These are phyloP conservation scores for Arthrobotrys entomopaga DNA, from an alignment of 2,329 filamentous ascomycete species.

Conservation along the genomic window DNA sequence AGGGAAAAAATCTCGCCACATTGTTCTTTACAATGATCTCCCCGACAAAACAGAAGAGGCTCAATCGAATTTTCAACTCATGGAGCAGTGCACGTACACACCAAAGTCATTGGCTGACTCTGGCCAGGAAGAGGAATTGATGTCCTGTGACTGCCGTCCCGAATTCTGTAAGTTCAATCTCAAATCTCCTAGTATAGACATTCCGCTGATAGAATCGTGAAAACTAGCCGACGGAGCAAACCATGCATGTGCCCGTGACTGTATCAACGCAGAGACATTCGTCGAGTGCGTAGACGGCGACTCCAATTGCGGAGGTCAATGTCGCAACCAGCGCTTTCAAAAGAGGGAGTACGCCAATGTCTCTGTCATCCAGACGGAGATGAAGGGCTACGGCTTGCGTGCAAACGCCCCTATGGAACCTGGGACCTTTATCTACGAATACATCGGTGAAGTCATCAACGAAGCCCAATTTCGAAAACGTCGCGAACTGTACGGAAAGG, in stretches of 20 bases:
- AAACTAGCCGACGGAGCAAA: slow-evolving; percentile 72
- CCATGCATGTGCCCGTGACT: slow-evolving; percentile 91
- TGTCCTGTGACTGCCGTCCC: slow-evolving; percentile 94
- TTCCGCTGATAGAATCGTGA: slow-evolving; percentile 13
- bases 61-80: slow-evolving; percentile 78
- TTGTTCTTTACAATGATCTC: slow-evolving; percentile 73
- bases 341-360: slow-evolving; percentile 88
- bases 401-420: slow-evolving; percentile 79
- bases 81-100: slow-evolving; percentile 87
- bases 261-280: slow-evolving; percentile 97
- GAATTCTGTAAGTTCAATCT: slow-evolving; percentile 81
- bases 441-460: slow-evolving; percentile 97
- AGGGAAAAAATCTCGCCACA: slow-evolving; percentile 43
- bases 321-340: slow-evolving; percentile 95
- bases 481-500: slow-evolving; percentile 91
- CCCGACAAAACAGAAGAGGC: slow-evolving; percentile 83
- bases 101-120: slow-evolving; percentile 91
- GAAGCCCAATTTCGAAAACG: slow-evolving; percentile 87
- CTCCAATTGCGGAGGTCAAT: slow-evolving; percentile 85
- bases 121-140: slow-evolving; percentile 75
- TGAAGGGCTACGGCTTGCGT: slow-evolving; percentile 94
- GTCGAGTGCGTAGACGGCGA: slow-evolving; percentile 89
- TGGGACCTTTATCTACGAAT: slow-evolving; percentile 96
- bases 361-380: slow-evolving; percentile 95
- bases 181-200: slow-evolving; percentile 60